Base-by-base conservation (phyloP, 2,329 filamentous ascomycete genomes). In the Gremmenia infestans region DNA sequence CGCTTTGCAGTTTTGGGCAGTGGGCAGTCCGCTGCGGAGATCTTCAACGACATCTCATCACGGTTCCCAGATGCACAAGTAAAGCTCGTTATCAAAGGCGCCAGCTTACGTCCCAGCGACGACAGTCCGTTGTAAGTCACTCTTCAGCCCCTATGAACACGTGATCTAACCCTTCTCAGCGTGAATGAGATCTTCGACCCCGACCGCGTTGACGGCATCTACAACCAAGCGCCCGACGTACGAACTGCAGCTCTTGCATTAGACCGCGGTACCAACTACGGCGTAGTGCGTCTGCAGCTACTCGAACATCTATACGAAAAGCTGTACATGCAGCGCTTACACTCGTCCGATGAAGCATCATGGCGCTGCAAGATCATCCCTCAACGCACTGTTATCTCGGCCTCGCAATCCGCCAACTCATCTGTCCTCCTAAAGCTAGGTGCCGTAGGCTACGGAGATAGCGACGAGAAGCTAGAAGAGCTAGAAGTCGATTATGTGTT, bases 181-280 rank as follows among this genome's bases (percentile, higher is more conserved):
- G 91, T 97, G 65, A 97, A 97, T 72, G 91, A 94, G 67, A 89
- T 97, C 69, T 97, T 97, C 78, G 91, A 97, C 74, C 93, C 93
- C 1, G 85, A 87, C 36, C 88, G 86, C 57, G 85, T 96, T 32
- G 88, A 96, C 70, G 78, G 78, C 46, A 82, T 96, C 64, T 97
- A 85, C 75, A 76, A 81, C 49, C 84, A 86, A 62, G 77, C 86
- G 0, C 74, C 85, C 1, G 76, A 78, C 46, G 78, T 85, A 59
- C 87, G 92, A 49, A 57, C 56, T 35, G 73, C 75, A 14, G 76
- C 77, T 25, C 76, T 96, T 51, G 74, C 78, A 15, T 84, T 85
- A 52, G 89, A 95, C 64, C 87, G 88, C 57, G 85, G 85, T 32
- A 97, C 93, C 58, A 97, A 97, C 76, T 97, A 97, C 72, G 89